Conservation (phyloP, 345 rosid genomes). For the Camelina hispida region DNA sequence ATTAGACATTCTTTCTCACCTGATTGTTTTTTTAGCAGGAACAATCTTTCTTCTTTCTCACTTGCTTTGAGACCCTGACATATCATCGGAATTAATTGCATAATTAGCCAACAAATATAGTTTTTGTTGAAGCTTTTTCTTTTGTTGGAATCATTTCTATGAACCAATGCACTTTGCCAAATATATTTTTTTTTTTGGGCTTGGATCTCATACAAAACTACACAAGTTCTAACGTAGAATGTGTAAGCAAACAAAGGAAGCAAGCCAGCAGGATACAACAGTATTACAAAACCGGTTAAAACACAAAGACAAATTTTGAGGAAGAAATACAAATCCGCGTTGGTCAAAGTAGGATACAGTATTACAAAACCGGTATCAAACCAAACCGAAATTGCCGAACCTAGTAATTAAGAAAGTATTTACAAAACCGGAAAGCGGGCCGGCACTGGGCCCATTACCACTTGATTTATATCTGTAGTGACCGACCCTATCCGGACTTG, state of each 20-base stretch:
- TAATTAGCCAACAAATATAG: slow-evolving; percentile 7
- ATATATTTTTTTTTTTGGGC: slow-evolving; percentile 5
- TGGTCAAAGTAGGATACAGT: no score
- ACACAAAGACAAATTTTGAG: no score
- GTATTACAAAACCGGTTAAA: no score
- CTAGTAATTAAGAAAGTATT: no score
- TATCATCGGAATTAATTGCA: slow-evolving; percentile 5
- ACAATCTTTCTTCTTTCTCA: slow-evolving; percentile 38
- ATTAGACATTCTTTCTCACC: slow-evolving; percentile 38
- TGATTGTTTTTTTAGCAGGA: slow-evolving; percentile 37
- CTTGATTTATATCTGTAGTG: no score
- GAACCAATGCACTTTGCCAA: slow-evolving; percentile 12
- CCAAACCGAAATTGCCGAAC: no score
- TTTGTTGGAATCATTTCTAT: background rate
- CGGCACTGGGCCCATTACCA: no score
- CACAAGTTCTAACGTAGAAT: background rate
- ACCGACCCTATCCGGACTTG: no score
- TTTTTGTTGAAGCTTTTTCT: background rate
- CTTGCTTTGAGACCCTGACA: slow-evolving; percentile 41
- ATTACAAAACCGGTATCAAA: no score
- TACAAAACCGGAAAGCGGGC: no score
- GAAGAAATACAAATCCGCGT: no score
- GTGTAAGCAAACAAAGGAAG: background rate
- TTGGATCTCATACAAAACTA: slow-evolving; percentile 19
- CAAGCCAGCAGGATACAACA: slow-evolving; percentile 24